Conservation (phyloP, 495 filamentous ascomycete species). For the Stereocaulon alpinum region DNA sequence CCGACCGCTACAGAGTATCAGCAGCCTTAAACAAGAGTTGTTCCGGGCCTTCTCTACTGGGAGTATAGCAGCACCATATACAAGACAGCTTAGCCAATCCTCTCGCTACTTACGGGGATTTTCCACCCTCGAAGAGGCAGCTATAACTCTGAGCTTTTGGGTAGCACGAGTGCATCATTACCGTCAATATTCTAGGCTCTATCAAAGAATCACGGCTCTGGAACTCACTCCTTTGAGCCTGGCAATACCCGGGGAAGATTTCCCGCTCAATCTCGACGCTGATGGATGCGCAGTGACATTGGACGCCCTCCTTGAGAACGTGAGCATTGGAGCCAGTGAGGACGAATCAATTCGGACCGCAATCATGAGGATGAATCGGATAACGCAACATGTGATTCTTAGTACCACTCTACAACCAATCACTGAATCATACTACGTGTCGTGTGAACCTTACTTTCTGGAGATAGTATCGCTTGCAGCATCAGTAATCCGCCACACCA, state of each 20-base stretch:
- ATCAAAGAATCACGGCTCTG: no score
- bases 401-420: neutral
- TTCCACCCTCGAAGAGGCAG: constrained; percentile 3
- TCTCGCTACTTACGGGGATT: neutral
- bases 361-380: constrained; percentile 12
- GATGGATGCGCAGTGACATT: neutral
- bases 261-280: no score
- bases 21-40: no score
- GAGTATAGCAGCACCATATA: no score
- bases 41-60: no score
- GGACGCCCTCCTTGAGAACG: neutral
- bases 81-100: no score
- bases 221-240: no score
- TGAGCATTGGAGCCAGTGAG: neutral
- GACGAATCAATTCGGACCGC: neutral
- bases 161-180: neutral
- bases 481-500: constrained; percentile 2
- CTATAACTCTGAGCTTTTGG: neutral
- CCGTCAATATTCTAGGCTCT: neutral
- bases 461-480: constrained; percentile 7
- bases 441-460: neutral
- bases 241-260: no score
- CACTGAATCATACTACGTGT: neutral
- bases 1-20: neutral
- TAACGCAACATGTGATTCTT: constrained; percentile 2